phyloP scores from a whole-genome alignment of 1,284 basidiomycete genomes.

The Rhodotorula sp. region DNA sequence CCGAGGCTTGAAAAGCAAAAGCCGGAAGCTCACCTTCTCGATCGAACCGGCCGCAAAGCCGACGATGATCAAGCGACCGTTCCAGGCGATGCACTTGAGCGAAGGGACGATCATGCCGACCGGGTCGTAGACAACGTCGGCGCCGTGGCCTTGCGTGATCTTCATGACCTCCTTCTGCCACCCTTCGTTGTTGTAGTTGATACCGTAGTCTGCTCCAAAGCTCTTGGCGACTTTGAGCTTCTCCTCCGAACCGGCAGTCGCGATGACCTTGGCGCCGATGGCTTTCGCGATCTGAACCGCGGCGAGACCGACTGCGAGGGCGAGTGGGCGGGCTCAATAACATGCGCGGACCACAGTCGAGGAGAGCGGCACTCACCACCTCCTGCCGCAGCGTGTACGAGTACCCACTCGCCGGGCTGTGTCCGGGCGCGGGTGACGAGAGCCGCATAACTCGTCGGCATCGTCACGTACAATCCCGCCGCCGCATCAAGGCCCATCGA shows the following conservation, averaged over 20 bases:
- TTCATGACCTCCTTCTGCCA: slow-evolving; percentile 57
- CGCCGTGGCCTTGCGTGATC: slow-evolving; percentile 74
- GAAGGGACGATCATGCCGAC: slow-evolving; percentile 68
- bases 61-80: slow-evolving; percentile 84
- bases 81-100: slow-evolving; percentile 90
- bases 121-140: slow-evolving; percentile 74
- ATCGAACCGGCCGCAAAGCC: slow-evolving; percentile 79
- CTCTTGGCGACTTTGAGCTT: slow-evolving; percentile 52
- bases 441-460: slow-evolving; percentile 74
- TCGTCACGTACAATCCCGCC: slow-evolving; percentile 48
- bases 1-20: no score
- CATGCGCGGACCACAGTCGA: neutral
- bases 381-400: slow-evolving; percentile 55
- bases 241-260: slow-evolving; percentile 47
- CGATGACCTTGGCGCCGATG: slow-evolving; percentile 52
- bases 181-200: slow-evolving; percentile 51
- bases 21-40: slow-evolving; percentile 65
- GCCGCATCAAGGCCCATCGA: slow-evolving; percentile 68
- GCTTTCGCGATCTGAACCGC: slow-evolving; percentile 85
- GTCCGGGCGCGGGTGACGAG: slow-evolving; percentile 74
- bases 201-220: slow-evolving; percentile 50
- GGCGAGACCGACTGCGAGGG: slow-evolving; percentile 68
- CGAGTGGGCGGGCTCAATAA: neutral
- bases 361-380: slow-evolving; percentile 16
- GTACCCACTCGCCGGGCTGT: slow-evolving; percentile 63